Conservation (phyloP, 805 yeast genomes). For the Saturnispora hagleri region DNA sequence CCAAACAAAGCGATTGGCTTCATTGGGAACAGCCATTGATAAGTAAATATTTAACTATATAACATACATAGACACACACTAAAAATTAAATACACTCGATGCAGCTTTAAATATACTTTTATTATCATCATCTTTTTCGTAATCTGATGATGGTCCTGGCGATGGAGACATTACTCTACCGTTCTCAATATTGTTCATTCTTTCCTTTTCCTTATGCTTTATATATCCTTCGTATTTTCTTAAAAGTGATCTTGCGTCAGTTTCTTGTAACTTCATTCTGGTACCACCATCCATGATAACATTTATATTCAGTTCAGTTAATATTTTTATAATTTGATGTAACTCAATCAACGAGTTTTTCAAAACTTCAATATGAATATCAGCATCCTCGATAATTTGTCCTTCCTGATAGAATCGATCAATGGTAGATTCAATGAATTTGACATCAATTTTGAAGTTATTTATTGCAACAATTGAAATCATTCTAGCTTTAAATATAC, state of each 20-base stretch:
- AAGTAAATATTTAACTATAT: slow-evolving; percentile 16
- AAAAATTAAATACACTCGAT: slow-evolving; percentile 12
- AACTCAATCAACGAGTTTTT: slow-evolving; percentile 61
- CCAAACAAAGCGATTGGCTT: slow-evolving; percentile 82
- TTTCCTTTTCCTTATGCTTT: slow-evolving; percentile 14
- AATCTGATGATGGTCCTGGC: background rate
- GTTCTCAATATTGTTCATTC: background rate
- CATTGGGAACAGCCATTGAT: slow-evolving; percentile 57
- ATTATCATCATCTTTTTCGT: slow-evolving; percentile 11
- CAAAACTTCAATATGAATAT: slow-evolving; percentile 11
- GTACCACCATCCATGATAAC: slow-evolving; percentile 34
- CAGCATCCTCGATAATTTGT: slow-evolving; percentile 7
- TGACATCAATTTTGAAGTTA: slow-evolving; percentile 73
- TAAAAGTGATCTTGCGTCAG: slow-evolving; percentile 54
- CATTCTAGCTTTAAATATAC: slow-evolving; percentile 45
- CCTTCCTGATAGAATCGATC: slow-evolving; percentile 6
- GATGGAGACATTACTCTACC: background rate
- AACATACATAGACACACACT: background rate
- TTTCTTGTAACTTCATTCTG: slow-evolving; percentile 35
- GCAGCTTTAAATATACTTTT: slow-evolving; percentile 22
- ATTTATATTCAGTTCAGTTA: slow-evolving; percentile 54
- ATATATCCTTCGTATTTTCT: slow-evolving; percentile 37
- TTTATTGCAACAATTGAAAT: slow-evolving; percentile 53
- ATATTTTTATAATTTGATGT: slow-evolving; percentile 67
- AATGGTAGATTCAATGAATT: slow-evolving; percentile 50